Evolutionary conservation across 768 basidiomycete genomes (phyloP).

Genomic region (Pisolithus sp.): DNA sequence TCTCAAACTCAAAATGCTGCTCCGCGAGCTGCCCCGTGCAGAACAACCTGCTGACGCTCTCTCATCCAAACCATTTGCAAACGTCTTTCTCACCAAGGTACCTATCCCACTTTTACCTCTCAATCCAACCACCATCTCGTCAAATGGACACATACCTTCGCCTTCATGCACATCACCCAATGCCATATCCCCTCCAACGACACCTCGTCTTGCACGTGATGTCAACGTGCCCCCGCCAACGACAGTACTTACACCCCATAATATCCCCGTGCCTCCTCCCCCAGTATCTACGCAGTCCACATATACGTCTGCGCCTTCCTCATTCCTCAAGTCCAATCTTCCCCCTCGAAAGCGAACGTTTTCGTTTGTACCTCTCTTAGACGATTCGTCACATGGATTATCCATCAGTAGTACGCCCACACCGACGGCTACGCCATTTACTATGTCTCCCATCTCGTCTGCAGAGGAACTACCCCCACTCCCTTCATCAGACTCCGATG

Average conservation of each 20-base stretch:
- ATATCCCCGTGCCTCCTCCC: conserved; percentile 9
- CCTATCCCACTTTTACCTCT: conserved; percentile 63
- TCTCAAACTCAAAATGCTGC: conserved; percentile 65
- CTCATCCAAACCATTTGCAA: conserved; percentile 34
- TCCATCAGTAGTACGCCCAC: neutral
- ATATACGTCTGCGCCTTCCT: neutral
- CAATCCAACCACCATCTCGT: conserved; percentile 20
- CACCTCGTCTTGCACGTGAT: neutral
- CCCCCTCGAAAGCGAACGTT: conserved; percentile 8
- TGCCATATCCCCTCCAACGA: neutral
- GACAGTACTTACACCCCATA: conserved; percentile 2
- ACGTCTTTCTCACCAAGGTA: conserved; percentile 44
- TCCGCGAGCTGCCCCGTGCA: conserved; percentile 55
- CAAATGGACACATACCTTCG: neutral
- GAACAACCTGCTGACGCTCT: conserved; percentile 42
- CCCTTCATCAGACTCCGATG: no score
- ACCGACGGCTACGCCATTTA: neutral
- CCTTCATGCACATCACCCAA: neutral
- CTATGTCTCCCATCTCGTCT: neutral
- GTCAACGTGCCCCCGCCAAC: no score
- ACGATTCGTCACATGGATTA: conserved; percentile 1
- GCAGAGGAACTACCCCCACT: no score
- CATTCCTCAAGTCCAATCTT: conserved; percentile 1
- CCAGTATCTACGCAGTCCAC: conserved; percentile 1
- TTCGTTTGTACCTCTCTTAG: conserved; percentile 5